Evolutionary conservation across 164 flowering plant species (phyloP), one percentile per base, ranked within the genome.

Genomic region (Buxus sempervirens): DNA sequence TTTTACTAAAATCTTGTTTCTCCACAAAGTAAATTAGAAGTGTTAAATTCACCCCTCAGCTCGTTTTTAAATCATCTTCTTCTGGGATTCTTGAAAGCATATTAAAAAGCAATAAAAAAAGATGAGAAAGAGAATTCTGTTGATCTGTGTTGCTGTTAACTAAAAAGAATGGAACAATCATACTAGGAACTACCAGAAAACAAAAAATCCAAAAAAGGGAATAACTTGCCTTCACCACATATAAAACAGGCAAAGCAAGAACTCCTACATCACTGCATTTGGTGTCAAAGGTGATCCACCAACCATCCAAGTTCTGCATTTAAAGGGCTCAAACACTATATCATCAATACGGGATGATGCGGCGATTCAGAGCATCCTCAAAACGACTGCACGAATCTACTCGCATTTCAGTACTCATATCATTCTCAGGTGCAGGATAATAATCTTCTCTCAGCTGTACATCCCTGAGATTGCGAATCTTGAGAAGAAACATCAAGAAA

Each of bases 341-440:
- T 45, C 18, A 10, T 91, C 82, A 94, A 62, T 94, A 93, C 15
- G 53, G 68, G 48, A 91, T 85, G 21, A 0, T 60, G 0, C 90
- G 79, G 19, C 79, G 65, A 45, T 89, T 92, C 66, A 92, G 66
- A 6, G 86, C 87, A 41, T 83, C 89, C 73, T 95, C 99, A 57
- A 92, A 95, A 3, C 97, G 90, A 61, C 86, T 80, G 64, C 92
- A 90, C 0, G 97, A 90, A 24, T 79, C 91, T 0, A 77, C 84
- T 66, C 99, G 85, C 99, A 95, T 92, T 78, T 95, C 98, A 0
- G 98, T 89, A 62, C 93, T 90, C 94, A 86, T 91, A 69, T 95
- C 99, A 63, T 88, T 85, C 67, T 92, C 99, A 0, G 99, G 99
- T n/a, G 99, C 99, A 0, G 99, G 99, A 69, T 90, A 96, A 59